Percentiles rank a stretch among this genome's conserved stretches.
These are phyloP conservation scores for Stipa capillata DNA, from an alignment of 176 grass and related monocot species.

Conservation along the genomic window DNA sequence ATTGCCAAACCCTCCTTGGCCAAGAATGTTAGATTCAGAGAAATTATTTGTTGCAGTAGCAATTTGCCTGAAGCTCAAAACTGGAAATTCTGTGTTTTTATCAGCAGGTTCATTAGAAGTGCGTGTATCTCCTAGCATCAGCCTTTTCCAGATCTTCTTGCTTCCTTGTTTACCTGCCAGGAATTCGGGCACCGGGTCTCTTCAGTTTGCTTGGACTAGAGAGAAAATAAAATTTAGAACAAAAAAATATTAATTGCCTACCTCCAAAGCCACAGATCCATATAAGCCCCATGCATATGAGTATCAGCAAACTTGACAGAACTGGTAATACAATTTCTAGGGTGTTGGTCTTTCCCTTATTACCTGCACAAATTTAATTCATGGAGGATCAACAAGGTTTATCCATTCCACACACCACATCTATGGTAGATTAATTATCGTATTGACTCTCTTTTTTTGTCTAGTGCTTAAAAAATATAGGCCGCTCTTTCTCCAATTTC, in stretches of 20 bases:
- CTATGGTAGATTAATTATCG: background rate
- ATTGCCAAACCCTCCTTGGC: slow-evolving; percentile 48
- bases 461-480: background rate
- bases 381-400: background rate
- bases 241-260: background rate
- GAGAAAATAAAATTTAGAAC: background rate
- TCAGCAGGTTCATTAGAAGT: background rate
- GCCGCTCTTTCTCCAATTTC: background rate
- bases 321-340: background rate
- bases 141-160: background rate
- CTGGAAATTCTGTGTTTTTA: background rate
- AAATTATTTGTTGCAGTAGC: slow-evolving; percentile 35
- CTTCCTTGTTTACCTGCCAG: background rate
- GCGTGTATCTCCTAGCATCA: background rate
- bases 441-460: background rate
- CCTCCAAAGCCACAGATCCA: slow-evolving; percentile 3
- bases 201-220: background rate
- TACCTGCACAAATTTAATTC: slow-evolving; percentile 9
- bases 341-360: background rate
- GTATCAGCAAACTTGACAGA: background rate
- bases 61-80: slow-evolving; percentile 25
- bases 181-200: background rate
- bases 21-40: slow-evolving; percentile 35
- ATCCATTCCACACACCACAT: background rate
- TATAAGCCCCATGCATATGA: slow-evolving; percentile 7